Evolutionary conservation across 306 rosid genomes (phyloP), one percentile per base, ranked within the genome.

Genomic region (Fragaria ananassa): DNA sequence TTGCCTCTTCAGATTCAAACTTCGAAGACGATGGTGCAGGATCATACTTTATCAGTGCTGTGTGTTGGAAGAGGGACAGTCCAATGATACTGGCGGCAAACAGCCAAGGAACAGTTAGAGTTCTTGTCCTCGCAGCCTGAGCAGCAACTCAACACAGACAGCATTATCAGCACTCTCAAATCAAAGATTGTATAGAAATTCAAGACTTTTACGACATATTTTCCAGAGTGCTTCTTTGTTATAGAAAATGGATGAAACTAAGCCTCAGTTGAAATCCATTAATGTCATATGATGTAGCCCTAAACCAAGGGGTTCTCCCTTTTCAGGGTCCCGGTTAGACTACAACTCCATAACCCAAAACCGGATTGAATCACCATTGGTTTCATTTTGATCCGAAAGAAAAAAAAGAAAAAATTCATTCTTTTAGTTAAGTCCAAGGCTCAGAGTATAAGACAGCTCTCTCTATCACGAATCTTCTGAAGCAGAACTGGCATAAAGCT

Each of bases 401-500:
- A 5, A 51, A 4, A 29, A 27, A 3, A 31, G 0, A 31, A 31
- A 31, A 31, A 31, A 31, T 3, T 3, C n/a, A 63, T 39, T 31
- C 10, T 35, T 2, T 0, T 18, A 2, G 5, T 9, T 1, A 7
- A 3, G 7, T 54, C 27, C 0, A n/a, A 45, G 87, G 92, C 97
- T 93, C 98, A 93, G 97, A 74, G 14, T 1, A 72, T 13, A 31
- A 31, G 76, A 85, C 98, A 93, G 97, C 97, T 90, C 81, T 91
- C 70, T 87, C 97, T 31, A 86, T 93, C 98, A 93, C 73, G 74
- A 81, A 29, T 78, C 66, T 60, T 91, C 97, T 82, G 98, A 87
- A 91, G 98, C 98, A 93, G 98, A 93, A 93, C 98, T 91, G 97
- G 97, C 98, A 71, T 72, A 41, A 90, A 93, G 98, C 94, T 93